Conservation (phyloP, 2,329 filamentous ascomycete species). For the Blastomyces emzantsi region DNA sequence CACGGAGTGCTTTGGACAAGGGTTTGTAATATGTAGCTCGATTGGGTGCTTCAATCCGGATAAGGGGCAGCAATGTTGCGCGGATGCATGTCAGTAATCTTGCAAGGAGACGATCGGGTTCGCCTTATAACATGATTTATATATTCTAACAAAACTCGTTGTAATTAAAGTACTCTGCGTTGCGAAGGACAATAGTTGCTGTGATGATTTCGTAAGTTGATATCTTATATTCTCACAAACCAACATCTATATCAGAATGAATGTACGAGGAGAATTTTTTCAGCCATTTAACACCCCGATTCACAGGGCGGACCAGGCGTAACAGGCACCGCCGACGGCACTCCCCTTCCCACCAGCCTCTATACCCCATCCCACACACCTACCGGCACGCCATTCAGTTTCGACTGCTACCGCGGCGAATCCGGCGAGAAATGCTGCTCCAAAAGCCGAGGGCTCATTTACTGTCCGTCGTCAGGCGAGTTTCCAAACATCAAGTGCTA, state of each 20-base stretch:
- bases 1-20: slow-evolving; percentile 10
- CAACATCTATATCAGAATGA: not conserved
- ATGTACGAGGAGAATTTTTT: no score
- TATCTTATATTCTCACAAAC: not conserved
- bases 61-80: slow-evolving; percentile 8
- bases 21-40: slow-evolving; percentile 5
- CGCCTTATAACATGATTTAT: not conserved
- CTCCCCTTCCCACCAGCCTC: not conserved
- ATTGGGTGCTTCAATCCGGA: slow-evolving; percentile 9
- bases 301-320: slow-evolving; percentile 8
- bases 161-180: slow-evolving; percentile 5
- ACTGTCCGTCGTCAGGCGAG: slow-evolving; percentile 4
- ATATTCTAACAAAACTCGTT: not conserved
- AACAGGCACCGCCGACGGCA: slow-evolving; percentile 8
- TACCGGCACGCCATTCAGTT: not conserved
- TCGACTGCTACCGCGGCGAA: slow-evolving; percentile 1
- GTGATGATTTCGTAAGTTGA: slow-evolving; percentile 8
- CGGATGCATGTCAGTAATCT: slow-evolving; percentile 6
- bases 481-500: slow-evolving; percentile 9
- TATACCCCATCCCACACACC: slow-evolving; percentile 7
- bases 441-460: slow-evolving; percentile 2
- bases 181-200: slow-evolving; percentile 9
- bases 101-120: not conserved
- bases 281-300: not conserved
- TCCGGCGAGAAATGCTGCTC: slow-evolving; percentile 9